Conservation (phyloP, 1,139 yeast genomes). For the Tardiomyces blankii region DNA sequence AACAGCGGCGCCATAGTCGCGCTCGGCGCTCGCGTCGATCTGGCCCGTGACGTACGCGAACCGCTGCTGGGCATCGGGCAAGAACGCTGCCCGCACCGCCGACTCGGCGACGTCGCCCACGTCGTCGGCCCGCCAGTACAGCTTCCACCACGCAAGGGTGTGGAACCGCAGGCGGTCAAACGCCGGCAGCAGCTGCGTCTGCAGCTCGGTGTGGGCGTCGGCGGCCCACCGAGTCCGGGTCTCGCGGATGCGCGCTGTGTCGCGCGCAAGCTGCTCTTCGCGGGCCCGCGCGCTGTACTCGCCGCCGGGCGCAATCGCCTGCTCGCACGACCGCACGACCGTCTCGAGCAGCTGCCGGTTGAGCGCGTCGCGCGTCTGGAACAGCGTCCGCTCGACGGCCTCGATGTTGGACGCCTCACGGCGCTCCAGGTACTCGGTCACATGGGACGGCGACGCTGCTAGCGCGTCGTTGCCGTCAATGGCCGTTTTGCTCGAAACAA, state of each 20-base stretch:
- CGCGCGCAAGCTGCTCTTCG: constrained; percentile 7
- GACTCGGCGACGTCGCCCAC: constrained; percentile 18
- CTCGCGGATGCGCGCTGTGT: constrained; percentile 10
- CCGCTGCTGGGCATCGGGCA: constrained; percentile 21
- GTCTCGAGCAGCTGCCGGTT: constrained; percentile 14
- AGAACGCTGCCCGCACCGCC: constrained; percentile 12
- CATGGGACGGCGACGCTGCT: constrained; percentile 20
- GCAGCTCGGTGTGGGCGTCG: constrained; percentile 29
- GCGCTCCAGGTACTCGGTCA: constrained; percentile 15
- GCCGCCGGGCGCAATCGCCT: constrained; percentile 12
- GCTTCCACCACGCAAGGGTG: constrained; percentile 28
- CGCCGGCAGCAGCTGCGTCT: constrained; percentile 19
- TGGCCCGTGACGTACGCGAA: constrained; percentile 25
- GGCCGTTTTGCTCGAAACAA: constrained; percentile 16
- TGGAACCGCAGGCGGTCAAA: constrained; percentile 13
- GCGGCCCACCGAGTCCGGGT: constrained; percentile 25
- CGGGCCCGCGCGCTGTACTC: constrained; percentile 4
- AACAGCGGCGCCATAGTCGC: not conserved
- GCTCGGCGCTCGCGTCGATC: constrained; percentile 20
- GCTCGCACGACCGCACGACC: constrained; percentile 18
- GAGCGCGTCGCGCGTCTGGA: constrained; percentile 8
- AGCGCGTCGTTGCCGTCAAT: constrained; percentile 17
- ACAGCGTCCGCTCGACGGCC: constrained; percentile 14
- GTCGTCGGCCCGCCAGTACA: constrained; percentile 28
- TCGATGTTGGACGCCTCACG: constrained; percentile 17